Base-by-base conservation (phyloP, 1,284 basidiomycete species). In the Microbotryomycetes sp. region DNA sequence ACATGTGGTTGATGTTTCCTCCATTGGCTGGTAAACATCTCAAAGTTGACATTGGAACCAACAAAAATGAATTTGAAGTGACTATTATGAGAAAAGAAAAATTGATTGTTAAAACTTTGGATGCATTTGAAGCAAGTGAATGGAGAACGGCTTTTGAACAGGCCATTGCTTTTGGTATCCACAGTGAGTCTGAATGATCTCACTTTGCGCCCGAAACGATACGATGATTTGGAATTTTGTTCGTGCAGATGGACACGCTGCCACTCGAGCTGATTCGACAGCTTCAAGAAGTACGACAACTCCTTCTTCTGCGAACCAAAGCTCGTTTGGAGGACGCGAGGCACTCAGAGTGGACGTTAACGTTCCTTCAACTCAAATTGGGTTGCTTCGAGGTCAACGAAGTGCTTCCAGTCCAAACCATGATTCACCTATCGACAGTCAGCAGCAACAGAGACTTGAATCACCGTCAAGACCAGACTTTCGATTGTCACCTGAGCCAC, bases 21-120 rank as follows among this genome's bases (percentile, higher is more conserved):
- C 96, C 96, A 3, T 79, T 99, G 55, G 88, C 96, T 7, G 93
- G 92, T 4, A 97, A 97, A 75, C 92, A 97, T 72, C 79, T 97
- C 58, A 53, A 63, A 6, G 70, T 66, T 2, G 66, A 70, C 22
- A 58, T 72, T 7, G 68, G 70, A 9, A 42, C 58, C 30, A 14
- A 70, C 89, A 88, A 84, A 49, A 86, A 85, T 67, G 81, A 82
- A 7, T 71, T 97, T 47, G 84, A 88, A 52, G 81, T 98, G 22
- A 83, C 83, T 31, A 85, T 98, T 64, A 86, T 98, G 85, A 81
- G 85, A 67, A 96, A 93, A 77, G 96, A 97, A 76, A 85, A 81
- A 9, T 77, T 98, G 61, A 79, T 81, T 42, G 73, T 25, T 82
- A 86, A 65, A 79, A 83, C 19, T 81, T 85, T 59, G 87, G 36